A percentile compares a stretch with the other conserved stretches of the same genome.
Conservation (phyloP, 768 basidiomycete species). For the Xerocomellus dryophilus region DNA sequence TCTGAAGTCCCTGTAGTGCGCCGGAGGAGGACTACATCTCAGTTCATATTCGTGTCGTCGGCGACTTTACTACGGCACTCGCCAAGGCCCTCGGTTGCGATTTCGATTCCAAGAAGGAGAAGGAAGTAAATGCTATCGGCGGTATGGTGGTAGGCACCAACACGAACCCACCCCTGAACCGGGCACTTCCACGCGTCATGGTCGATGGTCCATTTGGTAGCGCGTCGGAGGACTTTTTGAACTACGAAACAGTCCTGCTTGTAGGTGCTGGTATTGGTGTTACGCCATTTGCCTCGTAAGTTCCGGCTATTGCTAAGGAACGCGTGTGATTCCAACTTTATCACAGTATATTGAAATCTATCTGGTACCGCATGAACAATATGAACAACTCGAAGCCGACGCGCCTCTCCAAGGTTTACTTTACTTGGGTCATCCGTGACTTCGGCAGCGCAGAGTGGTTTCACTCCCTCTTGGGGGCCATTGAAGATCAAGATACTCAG, state of each 20-base stretch:
- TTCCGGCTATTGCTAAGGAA: constrained; percentile 3
- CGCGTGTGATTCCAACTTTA: background rate
- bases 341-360: constrained; percentile 77
- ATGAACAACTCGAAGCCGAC: constrained; percentile 72
- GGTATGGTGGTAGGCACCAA: constrained; percentile 61
- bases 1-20: constrained; percentile 46
- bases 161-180: constrained; percentile 59
- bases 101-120: constrained; percentile 55
- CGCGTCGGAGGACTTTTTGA: constrained; percentile 88
- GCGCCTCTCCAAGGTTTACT: constrained; percentile 86
- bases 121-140: constrained; percentile 42
- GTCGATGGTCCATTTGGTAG: constrained; percentile 94
- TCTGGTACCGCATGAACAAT: constrained; percentile 97
- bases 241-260: constrained; percentile 83
- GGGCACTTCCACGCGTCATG: constrained; percentile 87
- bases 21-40: constrained; percentile 96
- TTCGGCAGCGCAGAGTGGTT: constrained; percentile 91
- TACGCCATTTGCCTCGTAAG: constrained; percentile 93
- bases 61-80: constrained; percentile 85
- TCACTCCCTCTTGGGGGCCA: constrained; percentile 88
- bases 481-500: constrained; percentile 87
- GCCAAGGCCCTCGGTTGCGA: constrained; percentile 83
- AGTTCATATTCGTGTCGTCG: constrained; percentile 88
- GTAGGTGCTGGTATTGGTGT: constrained; percentile 96
- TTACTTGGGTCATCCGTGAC: constrained; percentile 94